Base-by-base conservation (phyloP, 768 basidiomycete species). In the Pleurotus cornucopiae region DNA sequence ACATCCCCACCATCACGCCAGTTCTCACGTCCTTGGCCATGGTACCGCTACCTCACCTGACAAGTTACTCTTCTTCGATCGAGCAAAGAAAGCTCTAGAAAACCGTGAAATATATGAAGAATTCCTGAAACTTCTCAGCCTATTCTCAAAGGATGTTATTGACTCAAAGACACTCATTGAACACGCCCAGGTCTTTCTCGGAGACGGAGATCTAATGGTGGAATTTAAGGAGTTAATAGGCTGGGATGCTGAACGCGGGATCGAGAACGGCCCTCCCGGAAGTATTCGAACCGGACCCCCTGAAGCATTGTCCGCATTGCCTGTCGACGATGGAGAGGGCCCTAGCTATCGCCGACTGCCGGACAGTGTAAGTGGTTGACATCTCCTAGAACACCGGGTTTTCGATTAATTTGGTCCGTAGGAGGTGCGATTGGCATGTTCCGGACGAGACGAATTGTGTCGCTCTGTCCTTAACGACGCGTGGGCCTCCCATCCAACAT, bases 401-500 rank as follows among this genome's bases (percentile, higher is more conserved):
- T 41, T 53, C 14, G 6, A 9, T 7, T 56, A 57, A 21, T 49
- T 54, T 37, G 58, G 49, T 60, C 64, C 60, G 56, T 54, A 97
- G 94, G 96, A 98, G 74, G 83, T 88, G 60, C 80, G 83, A 40
- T 72, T 98, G 16, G 90, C 93, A 23, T 98, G 97, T 68, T 97
- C 97, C 2, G 95, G 91, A 9, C 86, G 97, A 25, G 95, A 98
- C 64, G 85, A 93, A 59, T 86, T 98, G 55, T 95, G 91, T 67
- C 91, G 94, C 67, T 94, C 93, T 25, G 94, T 99, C 25, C 81
- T 99, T 46, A 99, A 99, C 67, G 95, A 98, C 66, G 84, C 88
- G 61, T 98, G 97, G 96, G 94, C 98, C 9, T 97, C 96, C 12
- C 96, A 98, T 69, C 96, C 97, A 2, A 96, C 94, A 1, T 97